Percentiles rank a stretch among this genome's conserved stretches.
phyloP scores from a whole-genome alignment of 2,329 filamentous ascomycete genomes.

The Penicillium italicum region DNA sequence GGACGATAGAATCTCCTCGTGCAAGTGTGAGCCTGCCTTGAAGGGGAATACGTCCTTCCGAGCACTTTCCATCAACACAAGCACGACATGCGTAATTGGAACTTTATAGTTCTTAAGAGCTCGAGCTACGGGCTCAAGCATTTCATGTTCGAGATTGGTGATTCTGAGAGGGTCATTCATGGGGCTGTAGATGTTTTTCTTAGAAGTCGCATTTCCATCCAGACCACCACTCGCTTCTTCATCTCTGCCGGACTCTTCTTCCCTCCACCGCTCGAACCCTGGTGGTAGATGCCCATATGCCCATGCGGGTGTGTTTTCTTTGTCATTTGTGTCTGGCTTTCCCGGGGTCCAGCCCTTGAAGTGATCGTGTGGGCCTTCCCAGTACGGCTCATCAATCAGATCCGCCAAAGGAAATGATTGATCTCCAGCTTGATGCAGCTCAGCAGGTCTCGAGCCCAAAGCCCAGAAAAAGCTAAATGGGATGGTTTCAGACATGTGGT shows the following conservation, averaged over 20 bases:
- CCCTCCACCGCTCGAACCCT: constrained; percentile 28
- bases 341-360: constrained; percentile 34
- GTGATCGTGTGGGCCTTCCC: constrained; percentile 26
- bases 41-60: constrained; percentile 34
- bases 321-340: constrained; percentile 4
- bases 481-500: constrained; percentile 30
- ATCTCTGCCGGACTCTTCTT: not conserved
- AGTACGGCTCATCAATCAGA: constrained; percentile 24
- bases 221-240: not conserved
- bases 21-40: constrained; percentile 26
- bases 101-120: constrained; percentile 24
- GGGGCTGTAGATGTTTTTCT: constrained; percentile 25
- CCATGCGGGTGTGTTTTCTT: constrained; percentile 19
- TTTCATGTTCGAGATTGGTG: constrained; percentile 28
- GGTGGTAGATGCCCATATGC: constrained; percentile 21
- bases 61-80: constrained; percentile 33
- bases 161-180: constrained; percentile 31
- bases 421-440: constrained; percentile 1
- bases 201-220: not conserved
- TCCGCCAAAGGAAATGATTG: constrained; percentile 27
- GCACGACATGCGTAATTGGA: constrained; percentile 30
- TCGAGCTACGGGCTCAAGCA: constrained; percentile 24
- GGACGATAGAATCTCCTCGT: constrained; percentile 25
- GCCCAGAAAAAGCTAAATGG: constrained; percentile 27
- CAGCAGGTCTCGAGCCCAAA: constrained; percentile 8